Percentiles rank a stretch among this genome's conserved stretches.
Conservation (phyloP, 345 rosid species). For the Geranium brycei region DNA sequence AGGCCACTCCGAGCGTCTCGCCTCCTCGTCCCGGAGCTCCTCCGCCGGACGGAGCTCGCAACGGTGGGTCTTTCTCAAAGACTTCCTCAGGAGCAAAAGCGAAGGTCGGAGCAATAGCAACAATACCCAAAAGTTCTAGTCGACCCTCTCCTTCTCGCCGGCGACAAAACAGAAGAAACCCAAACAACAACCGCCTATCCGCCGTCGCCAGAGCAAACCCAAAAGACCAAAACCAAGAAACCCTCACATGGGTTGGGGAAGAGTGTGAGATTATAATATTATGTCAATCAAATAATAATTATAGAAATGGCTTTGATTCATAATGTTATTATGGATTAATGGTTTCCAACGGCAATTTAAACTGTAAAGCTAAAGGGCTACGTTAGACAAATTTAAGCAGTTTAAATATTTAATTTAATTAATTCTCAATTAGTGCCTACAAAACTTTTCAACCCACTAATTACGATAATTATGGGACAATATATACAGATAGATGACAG, state of each 20-base stretch:
- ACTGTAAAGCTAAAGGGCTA: too few relatives aligned
- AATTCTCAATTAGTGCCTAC: too few relatives aligned
- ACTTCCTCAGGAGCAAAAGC: conserved; percentile 77
- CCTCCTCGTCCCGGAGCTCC: conserved; percentile 66
- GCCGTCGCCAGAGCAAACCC: background rate
- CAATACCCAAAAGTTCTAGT: conserved; percentile 73
- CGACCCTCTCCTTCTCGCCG: conserved; percentile 52
- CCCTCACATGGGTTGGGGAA: conserved; percentile 44
- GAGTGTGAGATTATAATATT: too few relatives aligned
- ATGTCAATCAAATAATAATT: too few relatives aligned
- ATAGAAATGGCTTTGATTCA: too few relatives aligned
- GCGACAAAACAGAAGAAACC: conserved; percentile 40
- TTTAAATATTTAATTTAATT: too few relatives aligned
- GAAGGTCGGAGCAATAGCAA: conserved; percentile 91
- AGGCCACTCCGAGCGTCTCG: conserved; percentile 32
- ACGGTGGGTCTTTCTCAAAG: conserved; percentile 85
- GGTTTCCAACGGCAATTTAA: too few relatives aligned
- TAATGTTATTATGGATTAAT: too few relatives aligned
- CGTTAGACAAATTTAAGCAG: too few relatives aligned
- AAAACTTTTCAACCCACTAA: too few relatives aligned
- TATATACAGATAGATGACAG: too few relatives aligned
- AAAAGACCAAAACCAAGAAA: conserved; percentile 17
- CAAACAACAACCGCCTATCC: background rate
- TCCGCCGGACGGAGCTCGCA: conserved; percentile 88
- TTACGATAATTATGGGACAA: too few relatives aligned